Base-by-base conservation (phyloP, 2,329 filamentous ascomycete species). In the Trichoderma breve region DNA sequence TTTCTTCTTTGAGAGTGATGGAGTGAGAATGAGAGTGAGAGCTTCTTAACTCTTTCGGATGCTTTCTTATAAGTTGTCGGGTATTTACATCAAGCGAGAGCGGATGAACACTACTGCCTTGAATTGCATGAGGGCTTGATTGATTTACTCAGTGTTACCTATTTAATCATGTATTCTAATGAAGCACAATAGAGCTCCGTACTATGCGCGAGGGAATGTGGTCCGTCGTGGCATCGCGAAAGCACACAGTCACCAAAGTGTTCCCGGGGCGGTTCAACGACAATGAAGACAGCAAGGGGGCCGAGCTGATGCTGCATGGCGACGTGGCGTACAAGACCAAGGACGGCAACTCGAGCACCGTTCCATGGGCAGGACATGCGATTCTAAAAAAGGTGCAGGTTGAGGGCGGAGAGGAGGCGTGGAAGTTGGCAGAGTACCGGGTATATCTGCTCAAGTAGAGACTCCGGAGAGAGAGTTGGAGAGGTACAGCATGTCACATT, bases 141-240 rank as follows among this genome's bases (percentile, higher is more conserved):
- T 12, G 3, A 53, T 24, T 12, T 53, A 1, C 47, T 21, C 5
- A 24, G 21, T 7, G 21, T 21, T 53, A 3, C 5, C n/a, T 24
- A 53, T 9, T 14, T 12, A 14, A 53, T 14, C 5, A 24, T 11
- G 6, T 24, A 14, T 53, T 12, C 47, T 53, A 53, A 53, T 14
- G 21, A 53, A 26, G 24, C 18, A 24, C 24, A 39, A 11, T 28
- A 86, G 84, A 83, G 51, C 83, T 86, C 62, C 79, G 79, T 4
- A 76, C 76, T 53, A 74, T 86, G 32, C 81, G 85, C 43, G 73
- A 74, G 21, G 76, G 79, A 28, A 86, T 86, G 84, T 85, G 84
- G 84, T 78, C 82, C 14, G 74, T 76, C 24, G 81, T 85, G 24
- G 75, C 76, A 70, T 77, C 79, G 47, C 79, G 85, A 51, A 82